Evolutionary conservation across 352 stramenopile genomes (phyloP).

Genomic region (Phytophthora constricta): DNA sequence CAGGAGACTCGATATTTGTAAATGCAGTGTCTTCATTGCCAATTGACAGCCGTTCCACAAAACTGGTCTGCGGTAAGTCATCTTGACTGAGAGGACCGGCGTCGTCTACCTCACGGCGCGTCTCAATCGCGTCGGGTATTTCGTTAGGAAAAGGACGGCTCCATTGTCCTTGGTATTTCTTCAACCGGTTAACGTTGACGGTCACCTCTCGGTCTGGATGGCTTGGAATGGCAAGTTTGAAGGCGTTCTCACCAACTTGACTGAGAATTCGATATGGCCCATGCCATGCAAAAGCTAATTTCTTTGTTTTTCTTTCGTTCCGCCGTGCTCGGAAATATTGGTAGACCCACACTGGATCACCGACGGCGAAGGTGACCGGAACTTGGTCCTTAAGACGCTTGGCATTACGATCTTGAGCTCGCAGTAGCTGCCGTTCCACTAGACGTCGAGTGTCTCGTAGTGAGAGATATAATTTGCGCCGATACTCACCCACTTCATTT

Average conservation of each 20-base stretch:
- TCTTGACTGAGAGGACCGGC: neutral
- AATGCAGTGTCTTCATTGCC: constrained; percentile 5
- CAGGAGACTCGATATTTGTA: neutral
- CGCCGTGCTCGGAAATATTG: neutral
- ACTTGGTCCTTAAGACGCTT: neutral
- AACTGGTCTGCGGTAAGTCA: neutral
- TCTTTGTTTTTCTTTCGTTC: constrained; percentile 6
- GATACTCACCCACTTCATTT: neutral
- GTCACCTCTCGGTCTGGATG: constrained; percentile 2
- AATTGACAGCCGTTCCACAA: constrained; percentile 7
- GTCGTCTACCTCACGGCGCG: neutral
- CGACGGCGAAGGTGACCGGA: neutral
- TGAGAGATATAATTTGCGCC: neutral
- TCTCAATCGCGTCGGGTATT: neutral
- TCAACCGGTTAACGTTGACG: constrained; percentile 3
- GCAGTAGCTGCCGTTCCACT: constrained; percentile 4
- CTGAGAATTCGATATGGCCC: neutral
- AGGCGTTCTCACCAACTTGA: neutral
- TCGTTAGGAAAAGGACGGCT: neutral
- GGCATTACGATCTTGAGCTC: neutral
- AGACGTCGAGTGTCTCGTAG: neutral
- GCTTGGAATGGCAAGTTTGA: neutral
- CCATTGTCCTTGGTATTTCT: neutral
- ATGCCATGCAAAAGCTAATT: constrained; percentile 2
- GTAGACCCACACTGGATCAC: neutral